A percentile compares a stretch with the other conserved stretches of the same genome.
These are phyloP conservation scores for Mycena indigotica DNA, from an alignment of 768 basidiomycete genomes.

Conservation along the genomic window DNA sequence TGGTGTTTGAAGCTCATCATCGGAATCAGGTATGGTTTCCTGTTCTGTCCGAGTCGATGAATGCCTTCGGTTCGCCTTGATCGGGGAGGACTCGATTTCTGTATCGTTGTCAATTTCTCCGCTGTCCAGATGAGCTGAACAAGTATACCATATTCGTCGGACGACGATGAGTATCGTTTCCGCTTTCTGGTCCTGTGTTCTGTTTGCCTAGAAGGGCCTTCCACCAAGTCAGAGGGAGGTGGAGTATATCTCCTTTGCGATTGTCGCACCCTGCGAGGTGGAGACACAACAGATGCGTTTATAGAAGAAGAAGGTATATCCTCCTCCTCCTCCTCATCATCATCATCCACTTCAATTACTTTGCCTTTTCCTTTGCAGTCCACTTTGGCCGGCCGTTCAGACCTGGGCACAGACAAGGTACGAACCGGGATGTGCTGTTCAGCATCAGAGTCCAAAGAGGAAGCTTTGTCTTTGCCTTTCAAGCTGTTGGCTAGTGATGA, in stretches of 20 bases:
- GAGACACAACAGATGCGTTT: neutral
- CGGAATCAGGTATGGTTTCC: too few species aligned
- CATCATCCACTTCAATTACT: slow-evolving; percentile 14
- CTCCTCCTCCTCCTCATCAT: too few species aligned
- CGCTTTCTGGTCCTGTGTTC: slow-evolving; percentile 9
- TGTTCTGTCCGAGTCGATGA: too few species aligned
- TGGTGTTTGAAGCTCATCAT: slow-evolving; percentile 3
- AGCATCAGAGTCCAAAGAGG: neutral
- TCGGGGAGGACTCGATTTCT: neutral
- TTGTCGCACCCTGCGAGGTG: slow-evolving; percentile 1
- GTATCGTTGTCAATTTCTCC: neutral
- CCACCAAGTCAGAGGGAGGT: neutral
- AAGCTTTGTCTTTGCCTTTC: neutral
- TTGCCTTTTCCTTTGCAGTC: slow-evolving; percentile 23
- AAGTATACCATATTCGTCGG: neutral
- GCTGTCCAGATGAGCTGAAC: neutral
- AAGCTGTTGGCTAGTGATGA: neutral
- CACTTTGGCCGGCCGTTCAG: neutral
- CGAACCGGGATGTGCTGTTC: neutral
- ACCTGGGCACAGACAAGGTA: neutral
- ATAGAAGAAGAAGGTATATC: neutral
- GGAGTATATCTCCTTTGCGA: neutral
- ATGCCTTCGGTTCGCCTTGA: neutral
- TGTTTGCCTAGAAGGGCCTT: neutral
- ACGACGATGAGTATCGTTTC: slow-evolving; percentile 12